Percentiles rank a stretch among this genome's conserved stretches.
Conservation (phyloP, 2,329 filamentous ascomycete species). For the Seiridium cupressi region DNA sequence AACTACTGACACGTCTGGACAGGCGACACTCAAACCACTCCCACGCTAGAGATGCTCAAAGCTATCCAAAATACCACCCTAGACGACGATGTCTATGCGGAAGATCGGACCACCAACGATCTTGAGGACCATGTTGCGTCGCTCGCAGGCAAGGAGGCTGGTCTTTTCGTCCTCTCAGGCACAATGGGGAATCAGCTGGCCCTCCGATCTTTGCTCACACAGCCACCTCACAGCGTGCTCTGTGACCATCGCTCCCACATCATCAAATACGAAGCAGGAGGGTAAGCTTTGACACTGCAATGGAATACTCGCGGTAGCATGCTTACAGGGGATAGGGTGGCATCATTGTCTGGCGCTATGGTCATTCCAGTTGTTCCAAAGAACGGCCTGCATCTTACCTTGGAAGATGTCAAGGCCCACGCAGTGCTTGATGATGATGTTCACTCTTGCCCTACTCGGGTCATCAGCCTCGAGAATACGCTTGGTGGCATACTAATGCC, state of each 20-base stretch:
- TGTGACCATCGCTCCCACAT: slow-evolving; percentile 70
- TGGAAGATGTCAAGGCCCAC: slow-evolving; percentile 37
- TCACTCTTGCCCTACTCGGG: slow-evolving; percentile 38
- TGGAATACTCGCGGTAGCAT: too few relatives aligned
- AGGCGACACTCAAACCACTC: slow-evolving; percentile 69
- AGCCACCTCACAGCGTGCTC: slow-evolving; percentile 69
- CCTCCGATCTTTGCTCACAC: slow-evolving; percentile 65
- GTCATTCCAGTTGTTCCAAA: slow-evolving; percentile 42
- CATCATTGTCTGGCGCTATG: slow-evolving; percentile 63
- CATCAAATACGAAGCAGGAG: slow-evolving; percentile 55
- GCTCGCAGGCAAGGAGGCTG: slow-evolving; percentile 65
- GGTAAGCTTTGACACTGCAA: slow-evolving; percentile 16
- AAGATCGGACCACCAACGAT: slow-evolving; percentile 67
- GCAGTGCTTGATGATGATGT: slow-evolving; percentile 38
- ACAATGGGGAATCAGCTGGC: slow-evolving; percentile 83
- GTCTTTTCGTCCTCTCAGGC: slow-evolving; percentile 70
- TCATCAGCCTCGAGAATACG: slow-evolving; percentile 42
- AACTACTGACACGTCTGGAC: neutral
- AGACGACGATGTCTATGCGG: slow-evolving; percentile 73
- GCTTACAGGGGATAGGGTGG: slow-evolving; percentile 34
- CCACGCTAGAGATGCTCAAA: slow-evolving; percentile 67
- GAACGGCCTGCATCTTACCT: slow-evolving; percentile 38
- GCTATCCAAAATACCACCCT: slow-evolving; percentile 69
- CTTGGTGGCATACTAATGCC: slow-evolving; percentile 34
- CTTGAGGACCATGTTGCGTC: slow-evolving; percentile 66